Conservation (phyloP, 441 rosid genomes). For the Dalechampia spathulata region DNA sequence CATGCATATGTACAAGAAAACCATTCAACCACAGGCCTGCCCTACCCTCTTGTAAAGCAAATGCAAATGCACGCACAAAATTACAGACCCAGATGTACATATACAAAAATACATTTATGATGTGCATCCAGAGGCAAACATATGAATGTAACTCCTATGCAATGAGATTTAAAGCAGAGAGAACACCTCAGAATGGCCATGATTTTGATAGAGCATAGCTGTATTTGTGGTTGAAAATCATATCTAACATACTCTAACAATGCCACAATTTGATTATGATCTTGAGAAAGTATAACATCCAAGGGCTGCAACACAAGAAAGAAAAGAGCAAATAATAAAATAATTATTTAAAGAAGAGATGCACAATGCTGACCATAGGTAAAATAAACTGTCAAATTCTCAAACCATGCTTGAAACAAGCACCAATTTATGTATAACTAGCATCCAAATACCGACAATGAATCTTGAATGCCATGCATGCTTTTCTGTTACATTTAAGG, state of each 20-base stretch:
- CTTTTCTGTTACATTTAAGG: not conserved
- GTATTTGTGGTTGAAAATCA: slow-evolving; percentile 74
- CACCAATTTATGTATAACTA: not conserved
- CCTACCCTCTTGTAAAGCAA: not conserved
- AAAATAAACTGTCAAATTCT: not conserved
- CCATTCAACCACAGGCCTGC: not conserved
- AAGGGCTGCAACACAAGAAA: slow-evolving; percentile 58
- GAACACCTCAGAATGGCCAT: slow-evolving; percentile 77
- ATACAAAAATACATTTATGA: not conserved
- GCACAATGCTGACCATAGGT: not conserved
- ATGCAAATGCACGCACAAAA: not conserved
- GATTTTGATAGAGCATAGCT: slow-evolving; percentile 78
- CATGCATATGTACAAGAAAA: not conserved
- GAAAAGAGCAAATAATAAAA: slow-evolving; percentile 6
- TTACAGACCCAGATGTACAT: not conserved
- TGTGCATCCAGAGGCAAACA: not conserved
- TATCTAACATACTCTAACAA: slow-evolving; percentile 93
- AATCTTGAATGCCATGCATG: not conserved
- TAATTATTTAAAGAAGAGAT: not conserved
- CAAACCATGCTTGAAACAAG: not conserved
- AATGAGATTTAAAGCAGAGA: not conserved
- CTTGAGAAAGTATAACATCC: slow-evolving; percentile 93
- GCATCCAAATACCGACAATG: not conserved
- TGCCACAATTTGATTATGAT: slow-evolving; percentile 76
- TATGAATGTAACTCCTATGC: not conserved